These are phyloP conservation scores for Clavaria fumosa DNA, from an alignment of 768 basidiomycete species.

Conservation along the genomic window DNA sequence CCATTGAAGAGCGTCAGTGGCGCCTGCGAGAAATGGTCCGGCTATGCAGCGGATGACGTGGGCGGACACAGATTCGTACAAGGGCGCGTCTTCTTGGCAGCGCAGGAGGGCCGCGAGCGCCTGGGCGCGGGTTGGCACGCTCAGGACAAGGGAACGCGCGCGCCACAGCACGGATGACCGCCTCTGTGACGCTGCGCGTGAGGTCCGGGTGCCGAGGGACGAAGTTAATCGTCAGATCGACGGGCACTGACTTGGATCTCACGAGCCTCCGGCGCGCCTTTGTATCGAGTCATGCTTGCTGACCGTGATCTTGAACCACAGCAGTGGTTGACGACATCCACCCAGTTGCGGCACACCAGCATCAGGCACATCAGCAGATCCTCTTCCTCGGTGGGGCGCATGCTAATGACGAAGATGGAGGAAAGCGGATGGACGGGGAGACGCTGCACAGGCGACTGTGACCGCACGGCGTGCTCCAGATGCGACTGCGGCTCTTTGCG, in stretches of 20 bases:
- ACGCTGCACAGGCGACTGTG: conserved; percentile 68
- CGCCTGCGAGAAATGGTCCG: conserved; percentile 48
- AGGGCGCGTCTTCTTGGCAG: conserved; percentile 61
- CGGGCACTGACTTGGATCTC: conserved; percentile 61
- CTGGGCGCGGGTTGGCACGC: conserved; percentile 65
- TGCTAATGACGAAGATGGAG: conserved; percentile 58
- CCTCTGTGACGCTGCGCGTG: conserved; percentile 43
- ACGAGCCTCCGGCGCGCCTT: conserved; percentile 54
- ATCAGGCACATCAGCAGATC: conserved; percentile 63
- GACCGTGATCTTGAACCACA: conserved; percentile 68
- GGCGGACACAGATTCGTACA: conserved; percentile 58
- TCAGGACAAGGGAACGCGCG: conserved; percentile 54
- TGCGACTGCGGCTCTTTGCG: conserved; percentile 52
- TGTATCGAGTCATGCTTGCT: conserved; percentile 55
- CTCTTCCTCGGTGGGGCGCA: conserved; percentile 49
- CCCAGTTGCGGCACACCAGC: conserved; percentile 75
- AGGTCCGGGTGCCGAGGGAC: conserved; percentile 49
- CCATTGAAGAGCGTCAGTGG: conserved; percentile 60
- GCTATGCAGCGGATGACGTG: conserved; percentile 65
- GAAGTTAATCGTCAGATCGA: conserved; percentile 65
- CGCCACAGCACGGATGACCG: conserved; percentile 59
- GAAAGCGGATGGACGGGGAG: conserved; percentile 69
- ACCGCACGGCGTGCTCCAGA: conserved; percentile 60
- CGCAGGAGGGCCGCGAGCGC: conserved; percentile 59
- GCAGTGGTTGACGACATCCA: conserved; percentile 54